These are phyloP conservation scores for Coleophoma eucalyptorum DNA, from an alignment of 2,329 filamentous ascomycete species.

Conservation along the genomic window DNA sequence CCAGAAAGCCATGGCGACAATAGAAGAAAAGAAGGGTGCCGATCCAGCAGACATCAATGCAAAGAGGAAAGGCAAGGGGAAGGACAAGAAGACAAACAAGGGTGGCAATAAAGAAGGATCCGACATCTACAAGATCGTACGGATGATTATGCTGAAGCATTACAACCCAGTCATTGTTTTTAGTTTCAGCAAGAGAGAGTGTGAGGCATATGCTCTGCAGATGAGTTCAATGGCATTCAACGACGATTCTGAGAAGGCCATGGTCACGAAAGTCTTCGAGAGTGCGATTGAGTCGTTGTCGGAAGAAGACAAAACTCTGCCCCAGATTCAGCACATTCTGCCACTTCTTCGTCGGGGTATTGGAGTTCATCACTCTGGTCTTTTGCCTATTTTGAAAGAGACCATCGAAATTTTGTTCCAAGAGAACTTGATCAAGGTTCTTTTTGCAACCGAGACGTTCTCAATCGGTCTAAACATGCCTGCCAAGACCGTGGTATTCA, in stretches of 20 bases:
- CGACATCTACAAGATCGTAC: constrained; percentile 96
- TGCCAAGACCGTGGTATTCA: constrained; percentile 98
- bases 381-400: constrained; percentile 94
- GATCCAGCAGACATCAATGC: constrained; percentile 77
- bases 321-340: constrained; percentile 87
- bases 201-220: constrained; percentile 83
- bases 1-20: constrained; percentile 88
- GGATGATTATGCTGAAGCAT: constrained; percentile 97
- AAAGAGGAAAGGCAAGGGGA: constrained; percentile 81
- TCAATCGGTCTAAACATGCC: constrained; percentile 99
- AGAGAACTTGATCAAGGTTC: constrained; percentile 93
- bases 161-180: constrained; percentile 99
- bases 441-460: constrained; percentile 98
- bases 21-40: constrained; percentile 82
- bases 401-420: constrained; percentile 99
- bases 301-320: constrained; percentile 82
- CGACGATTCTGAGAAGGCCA: constrained; percentile 88
- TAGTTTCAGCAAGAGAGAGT: constrained; percentile 98
- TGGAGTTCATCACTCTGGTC: constrained; percentile 93
- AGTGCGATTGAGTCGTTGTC: constrained; percentile 91
- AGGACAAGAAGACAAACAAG: constrained; percentile 89
- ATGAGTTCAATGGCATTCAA: constrained; percentile 91
- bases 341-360: constrained; percentile 88
- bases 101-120: constrained; percentile 69
- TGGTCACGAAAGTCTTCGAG: constrained; percentile 91